A percentile compares a stretch with the other conserved stretches of the same genome.
phyloP scores from a whole-genome alignment of 345 rosid genomes.

The Gossypium sturtianum region DNA sequence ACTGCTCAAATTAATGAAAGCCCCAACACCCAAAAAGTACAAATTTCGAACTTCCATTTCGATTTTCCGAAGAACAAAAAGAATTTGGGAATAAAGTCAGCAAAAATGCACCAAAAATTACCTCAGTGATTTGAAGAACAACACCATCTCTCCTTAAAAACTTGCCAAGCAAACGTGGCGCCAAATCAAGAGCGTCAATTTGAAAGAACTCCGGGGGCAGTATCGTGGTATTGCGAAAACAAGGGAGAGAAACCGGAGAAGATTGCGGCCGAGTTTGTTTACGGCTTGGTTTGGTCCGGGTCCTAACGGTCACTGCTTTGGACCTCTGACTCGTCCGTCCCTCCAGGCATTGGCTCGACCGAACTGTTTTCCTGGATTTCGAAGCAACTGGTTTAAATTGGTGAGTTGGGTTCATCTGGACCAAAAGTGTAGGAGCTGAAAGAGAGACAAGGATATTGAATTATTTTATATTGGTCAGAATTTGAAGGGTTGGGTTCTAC shows the following conservation, averaged over 20 bases:
- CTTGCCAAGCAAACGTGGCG: slow-evolving; percentile 92
- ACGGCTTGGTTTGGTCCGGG: slow-evolving; percentile 9
- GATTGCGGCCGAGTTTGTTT: slow-evolving; percentile 2
- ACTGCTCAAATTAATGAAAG: background rate
- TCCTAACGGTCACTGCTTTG: slow-evolving; percentile 22
- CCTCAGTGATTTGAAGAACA: slow-evolving; percentile 87
- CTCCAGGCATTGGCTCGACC: slow-evolving; percentile 7
- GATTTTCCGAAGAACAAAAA: slow-evolving; percentile 3
- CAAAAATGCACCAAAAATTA: slow-evolving; percentile 11
- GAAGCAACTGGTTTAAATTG: slow-evolving; percentile 30
- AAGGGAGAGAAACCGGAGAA: slow-evolving; percentile 6
- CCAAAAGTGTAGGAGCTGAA: background rate
- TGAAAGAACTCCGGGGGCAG: slow-evolving; percentile 67
- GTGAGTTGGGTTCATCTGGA: slow-evolving; percentile 25
- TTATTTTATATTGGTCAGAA: background rate
- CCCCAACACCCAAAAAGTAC: slow-evolving; percentile 2
- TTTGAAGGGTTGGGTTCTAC: background rate
- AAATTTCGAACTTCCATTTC: background rate
- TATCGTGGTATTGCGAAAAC: slow-evolving; percentile 29
- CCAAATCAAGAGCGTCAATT: slow-evolving; percentile 80
- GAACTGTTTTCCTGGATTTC: slow-evolving; percentile 10
- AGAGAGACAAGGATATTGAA: background rate
- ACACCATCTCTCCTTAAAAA: slow-evolving; percentile 69
- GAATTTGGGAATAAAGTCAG: background rate
- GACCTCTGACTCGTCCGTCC: slow-evolving; percentile 21